These are phyloP conservation scores for Suillus subalutaceus DNA, from an alignment of 768 basidiomycete genomes.

Conservation along the genomic window DNA sequence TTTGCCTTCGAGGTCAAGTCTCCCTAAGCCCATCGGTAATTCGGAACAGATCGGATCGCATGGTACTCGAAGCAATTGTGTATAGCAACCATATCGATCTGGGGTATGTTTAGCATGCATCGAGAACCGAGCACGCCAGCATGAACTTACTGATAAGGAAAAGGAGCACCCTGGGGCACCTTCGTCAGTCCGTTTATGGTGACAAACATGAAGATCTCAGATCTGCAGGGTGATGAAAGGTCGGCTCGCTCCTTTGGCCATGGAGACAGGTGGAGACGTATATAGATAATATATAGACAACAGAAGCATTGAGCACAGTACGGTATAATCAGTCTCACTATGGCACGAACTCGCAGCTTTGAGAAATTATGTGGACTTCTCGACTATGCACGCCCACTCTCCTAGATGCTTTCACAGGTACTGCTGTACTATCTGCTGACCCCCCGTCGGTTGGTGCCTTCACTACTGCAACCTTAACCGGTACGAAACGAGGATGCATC, in stretches of 20 bases:
- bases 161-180: neutral
- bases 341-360: neutral
- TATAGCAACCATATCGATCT: neutral
- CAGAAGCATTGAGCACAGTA: neutral
- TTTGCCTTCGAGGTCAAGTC: neutral
- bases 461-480: neutral
- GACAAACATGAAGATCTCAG: neutral
- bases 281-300: neutral
- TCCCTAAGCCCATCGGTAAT: neutral
- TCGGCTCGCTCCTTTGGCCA: neutral
- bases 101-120: neutral
- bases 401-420: neutral
- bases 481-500: neutral
- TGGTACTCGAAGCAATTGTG: neutral
- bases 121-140: neutral
- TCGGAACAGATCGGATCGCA: neutral
- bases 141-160: neutral
- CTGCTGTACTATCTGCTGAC: neutral
- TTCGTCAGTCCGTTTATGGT: neutral
- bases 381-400: neutral
- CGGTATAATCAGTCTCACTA: neutral
- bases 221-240: neutral
- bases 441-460: neutral
- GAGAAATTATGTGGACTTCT: neutral
- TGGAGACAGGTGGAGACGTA: neutral